Evolutionary conservation across 2,329 filamentous ascomycete genomes (phyloP), one percentile per base, ranked within the genome.

Genomic region (Lithohypha guttulata): DNA sequence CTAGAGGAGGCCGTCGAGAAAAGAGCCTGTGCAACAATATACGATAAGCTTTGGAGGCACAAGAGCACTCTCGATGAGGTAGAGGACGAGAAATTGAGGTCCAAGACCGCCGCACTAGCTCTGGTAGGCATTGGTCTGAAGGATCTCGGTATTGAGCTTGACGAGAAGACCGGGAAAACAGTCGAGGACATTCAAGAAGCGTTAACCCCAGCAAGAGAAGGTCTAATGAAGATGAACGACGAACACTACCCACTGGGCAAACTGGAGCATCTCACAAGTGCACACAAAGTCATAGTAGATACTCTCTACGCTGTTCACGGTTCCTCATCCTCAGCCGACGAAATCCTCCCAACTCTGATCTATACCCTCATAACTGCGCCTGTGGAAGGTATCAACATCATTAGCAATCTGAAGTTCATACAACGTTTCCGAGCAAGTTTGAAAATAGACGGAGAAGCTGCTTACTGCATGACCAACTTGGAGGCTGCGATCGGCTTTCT

Each of bases 281-380:
- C 85, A 2, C 91, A 96, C 60, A 93, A 93, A 64, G 81, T 79
- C 48, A 96, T 98, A 47, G 91, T 98, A 34, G 89, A 96, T 58
- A 87, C 86, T 3, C 58, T 81, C 13, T 78, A 75, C 11, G 70
- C 73, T 39, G 62, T 79, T 14, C 71, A 79, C 39, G 73, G 76
- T 6, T 74, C 87, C 1, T 74, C 75, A 1, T 94, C 91, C 1
- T 96, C 91, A 1, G 91, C 91, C 2, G 91, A 98, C 56, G 91
- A 96, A 61, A 93, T 98, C 39, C 78, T 98, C 58, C 91, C 91
- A 1, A 94, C 93, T 59, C 71, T 98, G 46, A 98, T 98, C 45
- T 98, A 93, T 63, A 84, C 86, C 0, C 73, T 98, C 44, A 93
- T 98, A 56, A 95, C 86, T 2, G 80, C 87, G 30, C 81, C 85